These are phyloP conservation scores for Leccinum variicolor DNA, from an alignment of 768 basidiomycete species.

Conservation along the genomic window DNA sequence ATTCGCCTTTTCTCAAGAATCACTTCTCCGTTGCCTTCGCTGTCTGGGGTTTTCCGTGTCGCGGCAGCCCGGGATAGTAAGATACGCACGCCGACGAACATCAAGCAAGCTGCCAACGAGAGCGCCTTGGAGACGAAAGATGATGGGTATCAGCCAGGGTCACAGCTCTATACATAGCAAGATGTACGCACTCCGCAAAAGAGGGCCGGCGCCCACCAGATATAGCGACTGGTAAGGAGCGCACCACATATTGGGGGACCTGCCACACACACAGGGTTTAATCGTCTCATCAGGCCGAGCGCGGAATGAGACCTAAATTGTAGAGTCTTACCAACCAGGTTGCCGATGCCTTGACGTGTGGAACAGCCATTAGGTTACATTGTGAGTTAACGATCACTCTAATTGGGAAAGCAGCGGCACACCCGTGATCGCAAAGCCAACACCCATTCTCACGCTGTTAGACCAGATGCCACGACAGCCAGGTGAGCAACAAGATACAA, in stretches of 20 bases:
- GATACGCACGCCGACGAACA: constrained; percentile 16
- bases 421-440: constrained; percentile 46
- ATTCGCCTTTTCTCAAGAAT: not conserved
- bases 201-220: constrained; percentile 56
- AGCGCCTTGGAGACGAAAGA: constrained; percentile 1
- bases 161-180: not conserved
- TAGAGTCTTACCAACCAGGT: constrained; percentile 15
- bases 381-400: not conserved
- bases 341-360: constrained; percentile 18
- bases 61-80: not conserved
- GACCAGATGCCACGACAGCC: not conserved
- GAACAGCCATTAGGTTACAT: not conserved
- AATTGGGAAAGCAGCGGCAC: constrained; percentile 1
- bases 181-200: constrained; percentile 42
- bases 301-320: not conserved
- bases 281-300: not conserved
- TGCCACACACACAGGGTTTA: constrained; percentile 21
- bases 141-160: not conserved
- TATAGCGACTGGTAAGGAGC: constrained; percentile 44
- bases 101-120: not conserved
- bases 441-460: constrained; percentile 38
- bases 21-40: not conserved
- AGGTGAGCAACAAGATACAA: not conserved
- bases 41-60: not conserved
- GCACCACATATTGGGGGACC: constrained; percentile 59